Percentiles rank a stretch among this genome's conserved stretches.
Evolutionary conservation across 2,329 filamentous ascomycete genomes (phyloP).

Genomic region (Podosphaera aphanis): DNA sequence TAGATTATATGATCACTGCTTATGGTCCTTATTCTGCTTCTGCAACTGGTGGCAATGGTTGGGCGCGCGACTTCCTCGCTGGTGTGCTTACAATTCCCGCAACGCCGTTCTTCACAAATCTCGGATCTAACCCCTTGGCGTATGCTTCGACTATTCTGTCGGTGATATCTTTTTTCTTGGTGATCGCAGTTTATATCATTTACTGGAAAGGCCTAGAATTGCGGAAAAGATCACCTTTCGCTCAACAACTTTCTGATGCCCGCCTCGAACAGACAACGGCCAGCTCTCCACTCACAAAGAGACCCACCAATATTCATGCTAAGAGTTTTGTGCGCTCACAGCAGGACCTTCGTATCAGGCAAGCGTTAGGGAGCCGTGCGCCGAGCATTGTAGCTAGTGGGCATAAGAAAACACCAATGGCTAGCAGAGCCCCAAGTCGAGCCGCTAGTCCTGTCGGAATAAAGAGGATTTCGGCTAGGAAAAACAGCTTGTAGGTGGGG

Average conservation of each 20-base stretch:
- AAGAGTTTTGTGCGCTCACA: slow-evolving; percentile 10
- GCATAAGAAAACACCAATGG: slow-evolving; percentile 4
- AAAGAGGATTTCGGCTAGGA: neutral
- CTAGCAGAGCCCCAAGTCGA: slow-evolving; percentile 3
- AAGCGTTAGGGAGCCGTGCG: slow-evolving; percentile 7
- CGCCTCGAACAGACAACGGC: slow-evolving; percentile 3
- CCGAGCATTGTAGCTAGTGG: slow-evolving; percentile 5
- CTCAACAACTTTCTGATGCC: slow-evolving; percentile 30
- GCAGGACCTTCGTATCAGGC: slow-evolving; percentile 10
- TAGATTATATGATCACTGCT: slow-evolving; percentile 55
- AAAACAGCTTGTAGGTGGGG: neutral
- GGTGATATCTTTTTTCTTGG: slow-evolving; percentile 35
- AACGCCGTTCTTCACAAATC: slow-evolving; percentile 37
- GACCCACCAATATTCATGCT: slow-evolving; percentile 6
- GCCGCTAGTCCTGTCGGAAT: neutral
- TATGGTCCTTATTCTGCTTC: slow-evolving; percentile 53
- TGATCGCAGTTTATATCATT: slow-evolving; percentile 39
- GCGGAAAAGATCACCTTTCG: slow-evolving; percentile 38
- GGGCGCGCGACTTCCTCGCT: slow-evolving; percentile 48
- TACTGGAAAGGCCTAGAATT: slow-evolving; percentile 40
- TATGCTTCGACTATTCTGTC: slow-evolving; percentile 37
- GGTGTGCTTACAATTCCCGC: slow-evolving; percentile 48
- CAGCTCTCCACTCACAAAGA: slow-evolving; percentile 4
- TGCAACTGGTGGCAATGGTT: slow-evolving; percentile 54
- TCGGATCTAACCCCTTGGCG: slow-evolving; percentile 29